Percentiles rank a stretch among this genome's conserved stretches.
phyloP scores from a whole-genome alignment of 768 basidiomycete species.

The Candolleomyces aberdarensis region DNA sequence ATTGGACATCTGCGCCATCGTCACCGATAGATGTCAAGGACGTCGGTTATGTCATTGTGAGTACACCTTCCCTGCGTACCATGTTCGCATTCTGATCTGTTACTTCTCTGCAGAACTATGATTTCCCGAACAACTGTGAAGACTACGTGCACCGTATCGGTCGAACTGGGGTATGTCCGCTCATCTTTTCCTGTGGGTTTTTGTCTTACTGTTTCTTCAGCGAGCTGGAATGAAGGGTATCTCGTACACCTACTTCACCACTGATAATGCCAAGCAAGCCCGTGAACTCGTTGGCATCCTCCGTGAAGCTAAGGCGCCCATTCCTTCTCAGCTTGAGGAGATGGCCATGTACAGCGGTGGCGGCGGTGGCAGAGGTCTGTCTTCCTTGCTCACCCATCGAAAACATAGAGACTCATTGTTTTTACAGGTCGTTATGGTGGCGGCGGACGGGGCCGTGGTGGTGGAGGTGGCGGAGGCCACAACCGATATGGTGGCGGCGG shows the following conservation, averaged over 20 bases:
- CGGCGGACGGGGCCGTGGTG: constrained; percentile 29
- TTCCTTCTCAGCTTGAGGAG: constrained; percentile 90
- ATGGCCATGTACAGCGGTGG: constrained; percentile 88
- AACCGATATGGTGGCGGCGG: constrained; percentile 39
- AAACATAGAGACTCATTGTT: constrained; percentile 8
- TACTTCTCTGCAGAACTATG: constrained; percentile 69
- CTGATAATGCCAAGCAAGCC: constrained; percentile 92
- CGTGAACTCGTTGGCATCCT: constrained; percentile 88
- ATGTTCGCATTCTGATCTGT: constrained; percentile 6
- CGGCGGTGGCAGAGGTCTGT: constrained; percentile 69
- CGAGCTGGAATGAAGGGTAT: constrained; percentile 90
- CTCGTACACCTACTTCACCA: constrained; percentile 95
- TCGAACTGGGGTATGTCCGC: constrained; percentile 73
- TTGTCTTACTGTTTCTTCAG: constrained; percentile 35
- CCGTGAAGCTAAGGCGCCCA: constrained; percentile 77
- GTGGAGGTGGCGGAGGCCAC: constrained; percentile 37
- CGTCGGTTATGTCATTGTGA: constrained; percentile 93
- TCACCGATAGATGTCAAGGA: constrained; percentile 89
- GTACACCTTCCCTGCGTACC: constrained; percentile 26
- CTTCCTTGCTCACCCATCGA: neutral
- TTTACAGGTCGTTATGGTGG: constrained; percentile 58
- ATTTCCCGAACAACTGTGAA: constrained; percentile 97
- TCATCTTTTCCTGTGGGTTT: neutral
- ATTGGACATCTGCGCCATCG: constrained; percentile 28
- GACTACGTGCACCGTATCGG: constrained; percentile 99